Percentiles rank a stretch among this genome's conserved stretches.
These are phyloP conservation scores for Fusarium compactum DNA, from an alignment of 2,329 filamentous ascomycete genomes.

Conservation along the genomic window DNA sequence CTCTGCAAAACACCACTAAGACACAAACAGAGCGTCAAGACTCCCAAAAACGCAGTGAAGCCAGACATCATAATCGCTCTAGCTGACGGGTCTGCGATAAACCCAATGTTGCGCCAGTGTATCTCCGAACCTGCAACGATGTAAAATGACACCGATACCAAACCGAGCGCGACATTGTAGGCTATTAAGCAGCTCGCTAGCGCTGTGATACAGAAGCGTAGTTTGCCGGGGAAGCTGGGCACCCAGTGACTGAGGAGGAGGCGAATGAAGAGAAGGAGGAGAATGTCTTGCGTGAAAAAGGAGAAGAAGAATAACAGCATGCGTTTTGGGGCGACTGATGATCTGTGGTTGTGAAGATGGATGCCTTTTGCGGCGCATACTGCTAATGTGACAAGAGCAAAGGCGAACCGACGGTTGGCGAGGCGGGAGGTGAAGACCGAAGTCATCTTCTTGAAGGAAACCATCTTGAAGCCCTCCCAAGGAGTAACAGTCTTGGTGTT, in stretches of 20 bases:
- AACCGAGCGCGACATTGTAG: conserved; percentile 43
- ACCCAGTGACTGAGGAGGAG: conserved; percentile 49
- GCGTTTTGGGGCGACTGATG: conserved; percentile 48
- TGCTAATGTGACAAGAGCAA: conserved; percentile 49
- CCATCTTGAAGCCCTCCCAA: not conserved
- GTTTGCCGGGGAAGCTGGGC: conserved; percentile 29
- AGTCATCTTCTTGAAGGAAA: conserved; percentile 23
- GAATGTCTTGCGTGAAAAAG: conserved; percentile 53
- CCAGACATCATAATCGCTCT: conserved; percentile 52
- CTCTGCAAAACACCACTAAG: conserved; percentile 46
- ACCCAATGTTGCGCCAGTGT: conserved; percentile 53
- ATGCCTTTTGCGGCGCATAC: conserved; percentile 49
- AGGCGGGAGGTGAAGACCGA: conserved; percentile 40
- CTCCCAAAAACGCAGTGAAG: conserved; percentile 45
- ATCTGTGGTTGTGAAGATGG: conserved; percentile 51
- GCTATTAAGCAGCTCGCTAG: conserved; percentile 34
- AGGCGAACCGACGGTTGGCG: conserved; percentile 50
- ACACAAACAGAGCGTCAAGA: conserved; percentile 33
- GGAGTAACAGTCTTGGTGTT: not conserved
- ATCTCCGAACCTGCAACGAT: conserved; percentile 51
- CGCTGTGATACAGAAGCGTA: conserved; percentile 28
- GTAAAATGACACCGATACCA: conserved; percentile 50
- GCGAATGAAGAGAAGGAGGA: conserved; percentile 50
- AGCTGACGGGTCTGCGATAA: conserved; percentile 50
- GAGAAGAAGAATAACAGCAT: conserved; percentile 51